These are phyloP conservation scores for Epichloe hybrida DNA, from an alignment of 2,329 filamentous ascomycete genomes.

Conservation along the genomic window DNA sequence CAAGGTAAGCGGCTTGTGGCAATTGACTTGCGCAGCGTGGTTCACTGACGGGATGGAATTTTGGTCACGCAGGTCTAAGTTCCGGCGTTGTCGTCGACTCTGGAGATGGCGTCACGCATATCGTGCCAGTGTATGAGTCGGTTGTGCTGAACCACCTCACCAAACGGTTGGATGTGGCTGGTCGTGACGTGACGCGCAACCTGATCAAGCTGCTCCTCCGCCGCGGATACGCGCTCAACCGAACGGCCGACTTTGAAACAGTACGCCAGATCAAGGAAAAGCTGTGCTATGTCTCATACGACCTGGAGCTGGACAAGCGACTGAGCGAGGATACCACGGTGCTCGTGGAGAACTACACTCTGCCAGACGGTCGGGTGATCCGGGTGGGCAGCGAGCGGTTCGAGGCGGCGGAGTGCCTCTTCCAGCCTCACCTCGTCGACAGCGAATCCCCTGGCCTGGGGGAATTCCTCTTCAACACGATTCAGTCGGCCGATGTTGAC, in stretches of 20 bases:
- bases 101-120: constrained; percentile 95
- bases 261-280: constrained; percentile 99
- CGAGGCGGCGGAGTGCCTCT: constrained; percentile 93
- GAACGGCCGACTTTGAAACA: constrained; percentile 97
- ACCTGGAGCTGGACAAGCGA: constrained; percentile 88
- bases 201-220: constrained; percentile 88
- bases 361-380: constrained; percentile 92
- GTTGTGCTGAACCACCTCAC: constrained; percentile 96
- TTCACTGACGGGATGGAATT: not conserved
- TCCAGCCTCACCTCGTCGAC: constrained; percentile 96
- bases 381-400: constrained; percentile 94
- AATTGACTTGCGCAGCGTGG: not conserved
- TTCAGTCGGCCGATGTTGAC: constrained; percentile 90
- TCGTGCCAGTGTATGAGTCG: constrained; percentile 96
- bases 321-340: constrained; percentile 96
- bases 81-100: constrained; percentile 98
- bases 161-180: constrained; percentile 83
- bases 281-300: constrained; percentile 98
- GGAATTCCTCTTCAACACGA: constrained; percentile 99
- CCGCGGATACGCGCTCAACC: constrained; percentile 90
- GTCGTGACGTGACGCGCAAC: constrained; percentile 95
- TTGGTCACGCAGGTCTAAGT: constrained; percentile 59
- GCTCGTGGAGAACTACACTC: constrained; percentile 91
- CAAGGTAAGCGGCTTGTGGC: constrained; percentile 56
- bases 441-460: constrained; percentile 94